These are phyloP conservation scores for Lantana camara DNA, from an alignment of 257 asterid genomes.

Conservation along the genomic window DNA sequence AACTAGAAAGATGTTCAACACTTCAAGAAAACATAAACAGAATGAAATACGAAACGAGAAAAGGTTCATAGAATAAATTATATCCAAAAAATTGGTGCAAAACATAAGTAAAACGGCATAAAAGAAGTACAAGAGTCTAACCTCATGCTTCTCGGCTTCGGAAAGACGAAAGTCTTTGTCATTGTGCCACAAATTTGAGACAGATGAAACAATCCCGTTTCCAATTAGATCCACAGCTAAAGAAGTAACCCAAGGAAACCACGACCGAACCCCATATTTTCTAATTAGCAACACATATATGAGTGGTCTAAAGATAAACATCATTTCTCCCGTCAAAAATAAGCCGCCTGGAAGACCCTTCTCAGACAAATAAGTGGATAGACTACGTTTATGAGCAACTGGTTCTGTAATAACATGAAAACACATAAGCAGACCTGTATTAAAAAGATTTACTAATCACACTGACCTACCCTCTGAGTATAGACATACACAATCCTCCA, in stretches of 20 bases:
- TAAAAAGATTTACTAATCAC: background rate
- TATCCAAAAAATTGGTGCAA: too few species aligned
- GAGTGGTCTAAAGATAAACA: conserved; percentile 83
- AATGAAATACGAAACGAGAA: background rate
- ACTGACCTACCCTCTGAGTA: too few species aligned
- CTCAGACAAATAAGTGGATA: conserved; percentile 63
- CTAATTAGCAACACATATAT: conserved; percentile 74
- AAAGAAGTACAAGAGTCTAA: conserved; percentile 32
- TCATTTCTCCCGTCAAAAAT: conserved; percentile 78
- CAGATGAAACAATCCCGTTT: conserved; percentile 59
- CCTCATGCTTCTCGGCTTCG: conserved; percentile 74
- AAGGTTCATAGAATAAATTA: background rate
- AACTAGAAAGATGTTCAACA: background rate
- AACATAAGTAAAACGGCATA: background rate
- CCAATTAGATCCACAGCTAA: conserved; percentile 72
- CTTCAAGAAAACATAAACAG: too few species aligned
- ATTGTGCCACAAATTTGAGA: conserved; percentile 34
- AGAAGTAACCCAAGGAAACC: conserved; percentile 92
- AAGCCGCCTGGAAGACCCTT: conserved; percentile 80
- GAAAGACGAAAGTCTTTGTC: conserved; percentile 54
- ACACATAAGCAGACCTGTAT: conserved; percentile 11
- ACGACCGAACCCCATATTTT: conserved; percentile 71
- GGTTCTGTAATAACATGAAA: conserved; percentile 39
- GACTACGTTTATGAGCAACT: conserved; percentile 47
- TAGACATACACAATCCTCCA: too few species aligned